Evolutionary conservation across 2,329 filamentous ascomycete genomes (phyloP).

Genomic region (Aspergillus persii): DNA sequence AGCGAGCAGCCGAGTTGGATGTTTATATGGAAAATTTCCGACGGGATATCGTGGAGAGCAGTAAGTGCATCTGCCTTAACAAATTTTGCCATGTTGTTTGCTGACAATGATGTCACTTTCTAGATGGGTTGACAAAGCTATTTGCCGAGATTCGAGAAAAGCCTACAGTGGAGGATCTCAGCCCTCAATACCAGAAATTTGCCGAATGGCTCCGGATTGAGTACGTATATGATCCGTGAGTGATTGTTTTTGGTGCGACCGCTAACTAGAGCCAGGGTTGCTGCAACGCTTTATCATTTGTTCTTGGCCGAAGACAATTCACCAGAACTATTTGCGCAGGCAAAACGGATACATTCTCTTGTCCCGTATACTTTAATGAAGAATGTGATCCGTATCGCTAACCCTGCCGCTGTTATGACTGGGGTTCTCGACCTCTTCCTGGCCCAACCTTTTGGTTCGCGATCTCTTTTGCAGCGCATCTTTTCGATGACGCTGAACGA

Average conservation of each 20-base stretch:
- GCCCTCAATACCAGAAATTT: slow-evolving; percentile 95
- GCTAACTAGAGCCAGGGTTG: slow-evolving; percentile 54
- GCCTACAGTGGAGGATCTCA: slow-evolving; percentile 79
- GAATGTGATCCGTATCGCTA: slow-evolving; percentile 94
- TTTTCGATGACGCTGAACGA: slow-evolving; percentile 90
- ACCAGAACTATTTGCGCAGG: slow-evolving; percentile 90
- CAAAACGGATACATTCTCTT: slow-evolving; percentile 89
- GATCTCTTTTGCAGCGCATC: slow-evolving; percentile 89
- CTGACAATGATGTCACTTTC: slow-evolving; percentile 4
- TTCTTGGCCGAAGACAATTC: slow-evolving; percentile 99
- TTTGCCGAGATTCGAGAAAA: slow-evolving; percentile 94
- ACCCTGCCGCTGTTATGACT: slow-evolving; percentile 96
- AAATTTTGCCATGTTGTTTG: slow-evolving; percentile 29
- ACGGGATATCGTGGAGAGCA: slow-evolving; percentile 67
- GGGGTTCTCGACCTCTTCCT: slow-evolving; percentile 91
- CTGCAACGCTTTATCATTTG: slow-evolving; percentile 92
- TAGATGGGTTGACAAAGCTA: slow-evolving; percentile 82
- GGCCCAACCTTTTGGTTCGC: slow-evolving; percentile 87
- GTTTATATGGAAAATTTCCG: slow-evolving; percentile 91
- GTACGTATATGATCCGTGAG: slow-evolving; percentile 30
- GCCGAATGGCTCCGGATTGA: slow-evolving; percentile 98
- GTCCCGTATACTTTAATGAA: slow-evolving; percentile 92
- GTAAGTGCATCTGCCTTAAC: slow-evolving; percentile 48
- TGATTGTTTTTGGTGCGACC: not conserved
- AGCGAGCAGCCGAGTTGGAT: slow-evolving; percentile 87